Conservation (phyloP, 768 basidiomycete species). For the Termitomyces sp. region DNA sequence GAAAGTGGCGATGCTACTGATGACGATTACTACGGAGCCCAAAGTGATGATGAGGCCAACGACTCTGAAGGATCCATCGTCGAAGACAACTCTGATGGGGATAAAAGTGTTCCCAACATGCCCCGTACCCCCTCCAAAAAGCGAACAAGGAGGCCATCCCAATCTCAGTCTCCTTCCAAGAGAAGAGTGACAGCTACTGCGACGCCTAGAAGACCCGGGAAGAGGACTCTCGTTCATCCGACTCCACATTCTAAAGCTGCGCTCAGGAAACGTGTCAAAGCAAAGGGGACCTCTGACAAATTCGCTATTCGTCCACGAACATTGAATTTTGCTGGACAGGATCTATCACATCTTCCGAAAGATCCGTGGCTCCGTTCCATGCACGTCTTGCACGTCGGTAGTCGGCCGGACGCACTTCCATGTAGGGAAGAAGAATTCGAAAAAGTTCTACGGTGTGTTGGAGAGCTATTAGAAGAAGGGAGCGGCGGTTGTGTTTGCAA, state of each 20-base stretch:
- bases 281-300: too few species aligned
- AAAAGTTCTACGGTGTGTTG: constrained; percentile 61
- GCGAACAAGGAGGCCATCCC: constrained; percentile 32
- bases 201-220: constrained; percentile 27
- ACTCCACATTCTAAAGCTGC: constrained; percentile 76
- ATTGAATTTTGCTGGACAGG: constrained; percentile 27
- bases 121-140: constrained; percentile 50
- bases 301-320: constrained; percentile 23
- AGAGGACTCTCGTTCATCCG: constrained; percentile 46
- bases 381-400: constrained; percentile 90
- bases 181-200: constrained; percentile 14
- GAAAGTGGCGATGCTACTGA: constrained; percentile 23
- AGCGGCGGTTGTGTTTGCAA: constrained; percentile 94
- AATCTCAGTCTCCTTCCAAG: constrained; percentile 18
- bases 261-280: constrained; percentile 38
- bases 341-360: constrained; percentile 49
- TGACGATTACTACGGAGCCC: constrained; percentile 17
- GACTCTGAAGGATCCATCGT: constrained; percentile 7
- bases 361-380: constrained; percentile 87
- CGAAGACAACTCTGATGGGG: constrained; percentile 25
- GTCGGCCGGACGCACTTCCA: constrained; percentile 83
- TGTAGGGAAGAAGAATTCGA: constrained; percentile 86
- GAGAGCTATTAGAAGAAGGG: constrained; percentile 85
- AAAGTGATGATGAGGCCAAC: constrained; percentile 15
- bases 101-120: constrained; percentile 25